phyloP scores from a whole-genome alignment of 2,329 filamentous ascomycete species.

The Sclerotinia minor region DNA sequence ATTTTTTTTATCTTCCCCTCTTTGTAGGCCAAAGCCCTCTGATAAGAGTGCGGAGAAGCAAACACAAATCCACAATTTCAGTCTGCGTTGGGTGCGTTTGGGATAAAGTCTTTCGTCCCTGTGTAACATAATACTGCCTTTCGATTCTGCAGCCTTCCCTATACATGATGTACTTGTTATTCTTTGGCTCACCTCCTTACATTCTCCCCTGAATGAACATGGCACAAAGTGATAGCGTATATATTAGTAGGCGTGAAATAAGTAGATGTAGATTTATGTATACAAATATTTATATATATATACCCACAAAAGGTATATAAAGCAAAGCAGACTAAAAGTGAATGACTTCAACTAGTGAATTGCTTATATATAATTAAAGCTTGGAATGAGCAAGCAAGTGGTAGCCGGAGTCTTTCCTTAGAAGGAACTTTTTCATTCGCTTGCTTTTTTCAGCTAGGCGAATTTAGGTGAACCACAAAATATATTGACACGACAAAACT shows the following conservation, averaged over 20 bases:
- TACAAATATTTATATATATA: too few relatives aligned
- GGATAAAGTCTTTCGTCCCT: not conserved
- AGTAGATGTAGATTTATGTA: not conserved
- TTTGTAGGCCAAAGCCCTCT: conserved; percentile 15
- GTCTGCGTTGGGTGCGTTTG: not conserved
- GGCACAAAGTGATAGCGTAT: not conserved
- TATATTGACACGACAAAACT: conserved; percentile 26
- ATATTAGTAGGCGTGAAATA: not conserved
- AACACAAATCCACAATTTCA: conserved; percentile 9
- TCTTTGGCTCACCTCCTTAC: not conserved
- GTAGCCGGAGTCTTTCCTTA: not conserved
- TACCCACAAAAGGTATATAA: too few relatives aligned
- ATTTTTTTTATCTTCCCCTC: conserved; percentile 13
- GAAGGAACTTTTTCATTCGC: conserved; percentile 22
- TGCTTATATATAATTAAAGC: conserved; percentile 2
- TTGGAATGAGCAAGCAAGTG: not conserved
- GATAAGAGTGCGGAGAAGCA: conserved; percentile 13
- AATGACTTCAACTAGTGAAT: not conserved
- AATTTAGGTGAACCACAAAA: conserved; percentile 25
- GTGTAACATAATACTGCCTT: conserved; percentile 22
- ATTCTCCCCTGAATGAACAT: not conserved
- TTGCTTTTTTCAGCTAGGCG: conserved; percentile 25
- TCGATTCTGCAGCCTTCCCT: conserved; percentile 10
- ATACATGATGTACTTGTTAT: not conserved
- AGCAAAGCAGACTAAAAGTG: not conserved